These are phyloP conservation scores for Colletotrichum orchidophilum DNA, from an alignment of 2,329 filamentous ascomycete genomes.

Conservation along the genomic window DNA sequence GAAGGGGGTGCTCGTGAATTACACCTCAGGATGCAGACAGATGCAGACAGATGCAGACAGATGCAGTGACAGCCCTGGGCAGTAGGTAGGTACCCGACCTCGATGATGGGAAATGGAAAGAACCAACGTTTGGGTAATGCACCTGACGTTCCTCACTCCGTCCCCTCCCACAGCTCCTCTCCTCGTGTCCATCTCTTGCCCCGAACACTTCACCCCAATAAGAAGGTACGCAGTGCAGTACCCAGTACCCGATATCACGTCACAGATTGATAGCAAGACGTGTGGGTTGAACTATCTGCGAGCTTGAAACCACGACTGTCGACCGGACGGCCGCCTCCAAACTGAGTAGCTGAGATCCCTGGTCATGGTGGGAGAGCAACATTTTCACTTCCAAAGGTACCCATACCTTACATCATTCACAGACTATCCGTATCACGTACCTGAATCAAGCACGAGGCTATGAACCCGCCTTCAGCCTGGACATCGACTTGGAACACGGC, in stretches of 20 bases:
- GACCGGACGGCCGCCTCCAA: not conserved
- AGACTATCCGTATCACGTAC: not conserved
- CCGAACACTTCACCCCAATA: not conserved
- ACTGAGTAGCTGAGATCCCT: slow-evolving; percentile 8
- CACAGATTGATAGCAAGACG: not conserved
- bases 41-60: not conserved
- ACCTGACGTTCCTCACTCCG: not conserved
- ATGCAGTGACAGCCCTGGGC: not conserved
- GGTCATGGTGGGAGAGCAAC: not conserved
- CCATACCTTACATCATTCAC: not conserved
- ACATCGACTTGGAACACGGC: not conserved
- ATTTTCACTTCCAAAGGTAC: not conserved
- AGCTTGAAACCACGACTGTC: not conserved
- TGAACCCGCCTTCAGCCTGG: not conserved
- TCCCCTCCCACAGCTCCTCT: not conserved
- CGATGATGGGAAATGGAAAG: not conserved
- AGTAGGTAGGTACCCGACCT: not conserved
- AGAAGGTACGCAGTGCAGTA: not conserved
- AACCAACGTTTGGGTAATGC: not conserved
- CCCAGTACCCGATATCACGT: not conserved
- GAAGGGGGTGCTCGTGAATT: not conserved
- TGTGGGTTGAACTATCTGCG: not conserved
- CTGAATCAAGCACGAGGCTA: not conserved
- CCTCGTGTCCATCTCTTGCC: not conserved
- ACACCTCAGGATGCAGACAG: not conserved